phyloP scores from a whole-genome alignment of 805 yeast genomes.

The Suhomyces sp. region DNA sequence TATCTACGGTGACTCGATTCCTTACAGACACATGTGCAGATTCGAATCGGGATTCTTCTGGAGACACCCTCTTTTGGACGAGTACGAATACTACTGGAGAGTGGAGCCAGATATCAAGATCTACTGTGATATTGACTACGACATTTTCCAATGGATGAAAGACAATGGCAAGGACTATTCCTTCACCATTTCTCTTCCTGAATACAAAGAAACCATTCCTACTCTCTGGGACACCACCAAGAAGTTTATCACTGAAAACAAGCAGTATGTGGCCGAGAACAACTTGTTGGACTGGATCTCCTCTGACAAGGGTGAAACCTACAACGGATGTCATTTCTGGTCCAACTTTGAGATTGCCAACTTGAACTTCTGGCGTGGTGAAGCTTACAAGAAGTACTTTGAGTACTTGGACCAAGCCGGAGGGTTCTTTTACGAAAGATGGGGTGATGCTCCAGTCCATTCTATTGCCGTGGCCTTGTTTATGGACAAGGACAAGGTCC shows the following conservation, averaged over 20 bases:
- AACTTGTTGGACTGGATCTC: constrained; percentile 69
- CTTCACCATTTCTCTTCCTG: constrained; percentile 79
- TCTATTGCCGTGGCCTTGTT: constrained; percentile 83
- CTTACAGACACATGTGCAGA: constrained; percentile 92
- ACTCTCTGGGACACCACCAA: constrained; percentile 79
- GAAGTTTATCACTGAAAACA: constrained; percentile 59
- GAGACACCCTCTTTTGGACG: constrained; percentile 67
- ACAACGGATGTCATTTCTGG: constrained; percentile 88
- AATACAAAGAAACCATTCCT: constrained; percentile 81
- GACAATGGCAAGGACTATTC: constrained; percentile 78
- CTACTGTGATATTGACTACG: constrained; percentile 81
- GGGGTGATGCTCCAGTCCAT: constrained; percentile 96
- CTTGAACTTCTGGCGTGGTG: constrained; percentile 69
- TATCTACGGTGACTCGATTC: constrained; percentile 70
- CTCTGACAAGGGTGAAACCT: constrained; percentile 63
- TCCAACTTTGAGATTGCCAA: constrained; percentile 83
- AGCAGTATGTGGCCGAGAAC: constrained; percentile 58
- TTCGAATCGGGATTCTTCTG: constrained; percentile 88
- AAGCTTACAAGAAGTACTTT: constrained; percentile 69
- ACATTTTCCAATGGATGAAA: constrained; percentile 80
- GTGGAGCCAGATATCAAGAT: constrained; percentile 84
- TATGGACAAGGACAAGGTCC: constrained; percentile 65
- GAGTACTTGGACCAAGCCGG: constrained; percentile 74
- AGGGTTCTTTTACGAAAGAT: constrained; percentile 90
- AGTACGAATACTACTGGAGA: constrained; percentile 93